Evolutionary conservation across 805 yeast species (phyloP), one percentile per base, ranked within the genome.

Genomic region (Hanseniaspora taiwanica): DNA sequence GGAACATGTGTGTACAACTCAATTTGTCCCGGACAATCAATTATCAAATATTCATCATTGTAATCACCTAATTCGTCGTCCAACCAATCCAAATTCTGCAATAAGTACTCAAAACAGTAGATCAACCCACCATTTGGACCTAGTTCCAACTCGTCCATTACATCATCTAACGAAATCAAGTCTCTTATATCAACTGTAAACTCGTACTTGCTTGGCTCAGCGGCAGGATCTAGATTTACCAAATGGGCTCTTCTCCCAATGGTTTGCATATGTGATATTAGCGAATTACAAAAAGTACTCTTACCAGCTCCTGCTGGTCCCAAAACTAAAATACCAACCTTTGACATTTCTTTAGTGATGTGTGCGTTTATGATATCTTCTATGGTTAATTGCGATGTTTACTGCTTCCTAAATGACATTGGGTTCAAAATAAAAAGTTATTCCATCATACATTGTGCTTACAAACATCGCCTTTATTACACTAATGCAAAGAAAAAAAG

Each of bases 261-360:
- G 16, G 85, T 71, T 58, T 86, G 94, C 78, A 91, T 81, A 58
- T 89, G 81, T 1, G 89, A 63, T 35, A 91, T 80, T 45, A 91
- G 71, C 3, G 94, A 68, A 52, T 84, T 82, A 63, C 97, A 89
- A 55, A 89, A 91, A 0, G 98, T 85, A 36, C 91, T 76, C 59
- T 81, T 89, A 9, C 98, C 98, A 8, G 82, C 97, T 29, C 98
- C 98, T 1, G 98, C 98, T 16, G 98, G 98, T 1, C 98, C 98
- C 48, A 91, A 62, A 1, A 87, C 95, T 46, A 91, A 64, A 10
- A 85, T 89, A 43, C 97, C 98, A 2, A 86, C 95, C 63, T 95
- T 71, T 3, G 96, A 85, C 98, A 91, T 89, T 18, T 8, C 42
- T 14, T 29, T 10, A 17, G 24, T 25, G 18, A 9, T 25, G 12